Evolutionary conservation across 2,329 filamentous ascomycete genomes (phyloP).

Genomic region (Lojkania enalia): DNA sequence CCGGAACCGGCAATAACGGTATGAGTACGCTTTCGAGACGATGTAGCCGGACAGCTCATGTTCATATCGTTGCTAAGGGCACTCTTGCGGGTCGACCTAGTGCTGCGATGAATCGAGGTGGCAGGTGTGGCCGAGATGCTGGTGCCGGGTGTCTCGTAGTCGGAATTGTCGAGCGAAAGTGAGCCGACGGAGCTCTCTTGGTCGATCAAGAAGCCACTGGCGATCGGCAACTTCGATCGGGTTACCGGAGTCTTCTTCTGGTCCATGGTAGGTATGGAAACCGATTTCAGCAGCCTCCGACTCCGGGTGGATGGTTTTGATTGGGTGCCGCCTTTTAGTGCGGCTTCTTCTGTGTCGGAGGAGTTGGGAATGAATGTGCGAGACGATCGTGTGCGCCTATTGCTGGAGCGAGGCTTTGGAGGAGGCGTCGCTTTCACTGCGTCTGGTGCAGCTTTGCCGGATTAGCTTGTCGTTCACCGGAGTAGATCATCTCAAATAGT

Average conservation of each 20-base stretch:
- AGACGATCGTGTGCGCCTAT: constrained; percentile 25
- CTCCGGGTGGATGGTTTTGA: constrained; percentile 7
- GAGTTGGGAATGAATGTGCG: constrained; percentile 37
- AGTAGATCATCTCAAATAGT: too few relatives aligned
- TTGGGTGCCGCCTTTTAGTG: constrained; percentile 13
- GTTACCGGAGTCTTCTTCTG: constrained; percentile 18
- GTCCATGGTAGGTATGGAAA: constrained; percentile 34
- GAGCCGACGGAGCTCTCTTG: constrained; percentile 34
- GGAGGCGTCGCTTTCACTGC: constrained; percentile 4
- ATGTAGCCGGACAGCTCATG: constrained; percentile 17
- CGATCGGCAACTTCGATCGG: constrained; percentile 14
- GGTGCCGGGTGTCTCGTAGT: constrained; percentile 65
- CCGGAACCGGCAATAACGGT: constrained; percentile 29
- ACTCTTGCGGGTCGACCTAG: constrained; percentile 29
- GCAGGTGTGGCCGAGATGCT: constrained; percentile 61
- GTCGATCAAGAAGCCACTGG: constrained; percentile 15
- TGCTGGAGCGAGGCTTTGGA: constrained; percentile 5
- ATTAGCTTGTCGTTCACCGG: not conserved
- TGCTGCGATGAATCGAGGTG: constrained; percentile 37
- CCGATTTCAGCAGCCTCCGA: constrained; percentile 37
- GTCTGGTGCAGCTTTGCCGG: not conserved
- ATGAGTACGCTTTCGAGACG: constrained; percentile 31
- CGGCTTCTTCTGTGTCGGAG: constrained; percentile 34
- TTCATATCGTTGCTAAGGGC: constrained; percentile 22
- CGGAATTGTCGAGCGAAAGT: constrained; percentile 46